Base-by-base conservation (phyloP, 2,329 filamentous ascomycete species). In the Alternaria sp. region DNA sequence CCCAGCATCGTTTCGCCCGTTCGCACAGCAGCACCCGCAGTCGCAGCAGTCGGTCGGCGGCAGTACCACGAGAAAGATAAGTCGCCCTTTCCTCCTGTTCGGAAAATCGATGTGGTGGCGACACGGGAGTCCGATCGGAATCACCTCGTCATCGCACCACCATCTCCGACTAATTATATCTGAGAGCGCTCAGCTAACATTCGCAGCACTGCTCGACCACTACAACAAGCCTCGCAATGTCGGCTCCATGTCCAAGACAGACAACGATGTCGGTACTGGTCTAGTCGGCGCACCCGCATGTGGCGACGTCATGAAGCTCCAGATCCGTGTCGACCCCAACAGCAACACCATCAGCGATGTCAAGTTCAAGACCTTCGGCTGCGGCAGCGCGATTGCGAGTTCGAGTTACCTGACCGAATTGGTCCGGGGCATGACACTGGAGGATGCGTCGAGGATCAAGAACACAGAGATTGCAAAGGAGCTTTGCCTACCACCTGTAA, bases 381-480 rank as follows among this genome's bases (percentile, higher is more conserved):
- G 94, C 80, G 94, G 94, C 59, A 94, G 90, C 28, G 96, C 96
- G 69, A 99, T 99, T 82, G 96, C 96, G 46, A 95, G 92, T 68
- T 96, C 92, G 63, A 96, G 92, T 78, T 99, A 99, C 80, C 83
- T 99, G 75, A 99, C 96, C 9, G 94, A 97, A 82, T 85, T 99
- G 64, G 94, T 99, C 67, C 89, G 93, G 68, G 96, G 96, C 65
- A 99, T 98, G 95, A 97, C 91, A 14, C 83, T 99, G 70, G 96
- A 99, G 74, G 93, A 99, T 80, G 96, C 96, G 33, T 90, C 90
- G 58, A 91, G 92, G 83, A 92, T 99, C 74, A 91, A 93, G 84
- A 99, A 99, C 83, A 97, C 95, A 4, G 94, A 99, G 83, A 99
- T 99, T 78, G 96, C 96, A 41, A 96, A 97, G 86, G 96, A 99